Evolutionary conservation across 176 grass and related monocot species (phyloP), one percentile per base, ranked within the genome.

Genomic region (Musa beccarii): DNA sequence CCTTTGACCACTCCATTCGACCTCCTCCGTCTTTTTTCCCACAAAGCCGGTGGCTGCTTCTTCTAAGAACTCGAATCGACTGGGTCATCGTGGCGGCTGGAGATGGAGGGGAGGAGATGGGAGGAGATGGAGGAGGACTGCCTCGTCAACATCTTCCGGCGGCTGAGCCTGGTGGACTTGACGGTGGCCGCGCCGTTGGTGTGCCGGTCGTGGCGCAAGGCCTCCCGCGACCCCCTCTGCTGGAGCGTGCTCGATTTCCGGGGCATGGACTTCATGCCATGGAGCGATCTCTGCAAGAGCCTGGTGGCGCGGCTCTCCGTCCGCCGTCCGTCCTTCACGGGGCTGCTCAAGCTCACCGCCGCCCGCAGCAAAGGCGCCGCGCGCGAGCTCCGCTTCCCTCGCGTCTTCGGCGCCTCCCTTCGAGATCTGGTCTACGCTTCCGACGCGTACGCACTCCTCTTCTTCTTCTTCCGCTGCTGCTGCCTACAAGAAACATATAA

Each of bases 71-170:
- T 43, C 34, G 4, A 43, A 43, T 43, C 34, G 34, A 6, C 34
- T 6, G 34, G 5, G 0, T 43, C 34, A 43, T 43, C 34, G 34
- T 43, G 34, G 34, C 34, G 55, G 19, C 55, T 34, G 25, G 25
- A 13, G 24, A 24, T n/a, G 43, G 69, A 72, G 51, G 69, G 50
- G 20, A 72, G n/a, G 20, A 72, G 69, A n/a, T 72, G 69, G 69
- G 69, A 72, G 50, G 69, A 72, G 15, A 13, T 72, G 49, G 69
- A 52, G n/a, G 5, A 5, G 9, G 69, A 72, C 69, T 72, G 69
- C 51, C 15, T 72, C 13, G 49, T 23, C 9, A 53, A 72, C 16
- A 52, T 72, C 16, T 72, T 72, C 51, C n/a, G 10, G 49, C 17
- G 49, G n/a, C 51, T 72, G 19, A 10, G 49, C n/a, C 11, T 54